Evolutionary conservation across 768 basidiomycete species (phyloP).

Genomic region (Rhizopogon rudus): DNA sequence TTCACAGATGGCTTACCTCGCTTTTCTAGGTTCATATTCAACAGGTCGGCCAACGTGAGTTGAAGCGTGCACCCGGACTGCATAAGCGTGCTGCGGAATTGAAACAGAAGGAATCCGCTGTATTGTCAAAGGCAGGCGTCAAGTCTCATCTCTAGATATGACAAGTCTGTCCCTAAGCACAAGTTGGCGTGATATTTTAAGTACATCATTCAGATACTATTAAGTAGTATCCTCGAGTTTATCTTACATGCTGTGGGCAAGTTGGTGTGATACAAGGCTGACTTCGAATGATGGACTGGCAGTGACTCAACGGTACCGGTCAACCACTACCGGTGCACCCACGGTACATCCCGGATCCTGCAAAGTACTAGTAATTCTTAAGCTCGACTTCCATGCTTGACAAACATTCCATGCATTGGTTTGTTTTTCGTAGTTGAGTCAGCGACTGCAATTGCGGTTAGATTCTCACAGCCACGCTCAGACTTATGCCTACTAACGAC

Average conservation of each 20-base stretch:
- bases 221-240: not conserved
- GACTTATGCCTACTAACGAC: slow-evolving; percentile 12
- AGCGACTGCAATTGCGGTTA: not conserved
- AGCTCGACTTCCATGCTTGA: not conserved
- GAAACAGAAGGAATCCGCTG: slow-evolving; percentile 54
- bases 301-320: too few species aligned
- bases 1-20: slow-evolving; percentile 1
- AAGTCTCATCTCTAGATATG: slow-evolving; percentile 47
- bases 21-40: slow-evolving; percentile 79
- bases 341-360: too few species aligned
- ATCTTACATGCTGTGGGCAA: too few species aligned
- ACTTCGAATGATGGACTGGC: too few species aligned
- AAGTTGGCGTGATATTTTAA: not conserved
- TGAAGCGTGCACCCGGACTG: slow-evolving; percentile 69
- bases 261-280: too few species aligned
- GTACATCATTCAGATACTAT: not conserved
- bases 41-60: slow-evolving; percentile 88
- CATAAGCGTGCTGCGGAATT: slow-evolving; percentile 47
- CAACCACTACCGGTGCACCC: too few species aligned
- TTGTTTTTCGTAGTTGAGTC: too few species aligned
- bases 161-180: not conserved
- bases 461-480: not conserved
- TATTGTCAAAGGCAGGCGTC: slow-evolving; percentile 56
- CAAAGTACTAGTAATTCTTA: not conserved
- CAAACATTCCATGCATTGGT: not conserved